Conservation (phyloP, 2,329 filamentous ascomycete genomes). For the Penicillium sp. region DNA sequence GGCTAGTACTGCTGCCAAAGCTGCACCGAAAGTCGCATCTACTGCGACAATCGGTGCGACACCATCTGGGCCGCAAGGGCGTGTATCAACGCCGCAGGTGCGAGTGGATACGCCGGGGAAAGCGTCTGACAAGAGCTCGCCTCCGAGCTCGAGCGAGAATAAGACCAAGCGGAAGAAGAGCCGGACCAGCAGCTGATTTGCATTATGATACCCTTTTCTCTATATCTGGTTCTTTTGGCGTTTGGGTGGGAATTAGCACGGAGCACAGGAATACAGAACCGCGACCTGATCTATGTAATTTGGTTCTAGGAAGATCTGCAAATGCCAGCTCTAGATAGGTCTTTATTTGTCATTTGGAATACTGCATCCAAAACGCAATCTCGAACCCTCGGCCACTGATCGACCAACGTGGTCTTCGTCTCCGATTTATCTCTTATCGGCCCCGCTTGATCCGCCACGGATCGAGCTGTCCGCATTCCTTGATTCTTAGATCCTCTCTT, state of each 20-base stretch:
- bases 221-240: too few species aligned
- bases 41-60: conserved; percentile 6
- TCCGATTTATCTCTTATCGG: neutral
- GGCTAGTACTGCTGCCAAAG: conserved; percentile 15
- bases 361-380: too few species aligned
- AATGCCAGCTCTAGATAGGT: too few species aligned
- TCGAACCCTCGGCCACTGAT: too few species aligned
- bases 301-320: too few species aligned
- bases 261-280: too few species aligned
- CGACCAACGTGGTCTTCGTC: neutral
- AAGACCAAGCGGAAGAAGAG: conserved; percentile 36
- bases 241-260: too few species aligned
- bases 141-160: conserved; percentile 33
- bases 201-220: conserved; percentile 26
- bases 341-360: too few species aligned
- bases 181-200: conserved; percentile 25
- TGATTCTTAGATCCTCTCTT: neutral
- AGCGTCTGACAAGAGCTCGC: conserved; percentile 28
- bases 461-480: neutral
- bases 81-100: conserved; percentile 30
- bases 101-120: conserved; percentile 31
- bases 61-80: conserved; percentile 9
- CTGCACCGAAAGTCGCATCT: conserved; percentile 10
- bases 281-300: too few species aligned
- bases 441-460: conserved; percentile 1